A percentile compares a stretch with the other conserved stretches of the same genome.
Evolutionary conservation across 768 basidiomycete genomes (phyloP).

Genomic region (Russula ochroleuca): DNA sequence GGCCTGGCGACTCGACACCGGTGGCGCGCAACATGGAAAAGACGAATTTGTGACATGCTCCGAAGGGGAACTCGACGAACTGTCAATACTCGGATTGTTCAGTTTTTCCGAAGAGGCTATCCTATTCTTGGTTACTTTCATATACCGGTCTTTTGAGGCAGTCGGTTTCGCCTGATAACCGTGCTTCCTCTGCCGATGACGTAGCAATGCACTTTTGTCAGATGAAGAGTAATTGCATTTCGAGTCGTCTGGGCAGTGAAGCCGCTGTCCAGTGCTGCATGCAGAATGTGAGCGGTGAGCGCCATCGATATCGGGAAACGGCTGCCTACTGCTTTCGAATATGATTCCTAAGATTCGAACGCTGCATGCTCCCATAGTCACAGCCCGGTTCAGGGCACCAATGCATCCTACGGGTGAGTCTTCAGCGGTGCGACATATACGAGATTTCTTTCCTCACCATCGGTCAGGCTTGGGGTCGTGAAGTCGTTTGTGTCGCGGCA

Average conservation of each 20-base stretch:
- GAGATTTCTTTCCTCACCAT: constrained; percentile 11
- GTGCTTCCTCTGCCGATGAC: constrained; percentile 25
- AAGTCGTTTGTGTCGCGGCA: constrained; percentile 29
- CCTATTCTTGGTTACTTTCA: not conserved
- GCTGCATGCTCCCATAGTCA: constrained; percentile 23
- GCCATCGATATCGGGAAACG: not conserved
- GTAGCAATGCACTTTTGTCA: constrained; percentile 25
- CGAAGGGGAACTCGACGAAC: not conserved
- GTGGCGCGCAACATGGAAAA: not conserved
- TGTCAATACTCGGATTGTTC: constrained; percentile 1
- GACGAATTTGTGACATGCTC: not conserved
- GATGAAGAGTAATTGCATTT: constrained; percentile 15
- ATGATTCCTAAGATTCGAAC: constrained; percentile 24
- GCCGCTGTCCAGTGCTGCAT: constrained; percentile 22
- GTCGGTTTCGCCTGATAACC: constrained; percentile 19
- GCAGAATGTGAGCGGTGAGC: not conserved
- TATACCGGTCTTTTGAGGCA: constrained; percentile 12
- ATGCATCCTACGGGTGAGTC: constrained; percentile 15
- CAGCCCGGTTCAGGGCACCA: constrained; percentile 24
- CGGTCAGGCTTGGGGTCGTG: constrained; percentile 26
- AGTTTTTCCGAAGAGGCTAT: not conserved
- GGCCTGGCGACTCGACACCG: not conserved
- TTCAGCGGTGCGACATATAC: not conserved
- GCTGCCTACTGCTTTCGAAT: constrained; percentile 18
- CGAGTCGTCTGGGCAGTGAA: constrained; percentile 19